phyloP scores from a whole-genome alignment of 169 alveolate genomes.

The Plasmodium gaboni region DNA sequence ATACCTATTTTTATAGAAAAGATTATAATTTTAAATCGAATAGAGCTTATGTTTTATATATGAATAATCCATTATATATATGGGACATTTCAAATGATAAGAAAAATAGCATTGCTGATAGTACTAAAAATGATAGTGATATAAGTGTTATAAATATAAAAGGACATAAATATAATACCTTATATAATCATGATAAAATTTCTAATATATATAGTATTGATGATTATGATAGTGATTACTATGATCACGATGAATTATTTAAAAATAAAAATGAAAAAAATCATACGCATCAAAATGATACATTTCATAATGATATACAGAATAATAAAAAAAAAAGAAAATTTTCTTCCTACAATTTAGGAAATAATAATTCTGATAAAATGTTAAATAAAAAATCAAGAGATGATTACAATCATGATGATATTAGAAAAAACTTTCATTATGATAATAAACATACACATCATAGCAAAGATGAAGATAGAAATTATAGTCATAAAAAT shows the following conservation, averaged over 20 bases:
- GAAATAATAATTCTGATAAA: background rate
- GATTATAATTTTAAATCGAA: constrained; percentile 12
- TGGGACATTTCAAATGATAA: constrained; percentile 19
- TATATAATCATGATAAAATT: constrained; percentile 1
- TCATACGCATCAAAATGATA: background rate
- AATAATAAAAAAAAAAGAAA: constrained; percentile 7
- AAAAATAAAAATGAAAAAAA: background rate
- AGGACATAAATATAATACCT: background rate
- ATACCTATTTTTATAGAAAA: constrained; percentile 22
- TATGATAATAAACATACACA: background rate
- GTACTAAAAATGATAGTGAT: constrained; percentile 1
- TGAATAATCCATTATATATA: constrained; percentile 41
- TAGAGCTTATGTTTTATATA: constrained; percentile 19
- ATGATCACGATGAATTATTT: constrained; percentile 3
- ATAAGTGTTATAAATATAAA: constrained; percentile 5
- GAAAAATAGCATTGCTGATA: background rate
- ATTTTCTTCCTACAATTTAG: background rate
- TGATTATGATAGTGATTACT: background rate
- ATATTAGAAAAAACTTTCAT: background rate
- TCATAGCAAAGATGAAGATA: background rate
- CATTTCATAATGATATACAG: background rate
- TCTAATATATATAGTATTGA: constrained; percentile 3
- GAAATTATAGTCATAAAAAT: constrained; percentile 7
- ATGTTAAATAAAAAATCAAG: constrained; percentile 5
- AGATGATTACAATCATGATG: constrained; percentile 4